Percentiles rank a stretch among this genome's conserved stretches.
phyloP scores from a whole-genome alignment of 148 eudicot genomes.

The Nyssa sinensis region DNA sequence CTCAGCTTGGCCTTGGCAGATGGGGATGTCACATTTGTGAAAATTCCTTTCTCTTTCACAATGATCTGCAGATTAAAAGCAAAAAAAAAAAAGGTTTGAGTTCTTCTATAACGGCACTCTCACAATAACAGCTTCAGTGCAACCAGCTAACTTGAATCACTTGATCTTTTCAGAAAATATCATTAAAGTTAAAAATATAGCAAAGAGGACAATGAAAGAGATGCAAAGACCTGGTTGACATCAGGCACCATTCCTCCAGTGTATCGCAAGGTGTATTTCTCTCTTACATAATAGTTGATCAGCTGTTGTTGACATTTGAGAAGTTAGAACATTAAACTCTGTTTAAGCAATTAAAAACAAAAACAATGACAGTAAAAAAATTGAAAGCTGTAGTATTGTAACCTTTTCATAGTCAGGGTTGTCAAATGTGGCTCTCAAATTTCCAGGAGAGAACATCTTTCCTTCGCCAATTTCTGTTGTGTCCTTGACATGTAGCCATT shows the following conservation, averaged over 20 bases:
- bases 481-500: slow-evolving; percentile 97
- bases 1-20: slow-evolving; percentile 91
- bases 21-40: slow-evolving; percentile 96
- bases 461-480: slow-evolving; percentile 92
- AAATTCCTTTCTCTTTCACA: slow-evolving; percentile 96
- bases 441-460: slow-evolving; percentile 96
- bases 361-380: background rate
- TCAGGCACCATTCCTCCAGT: slow-evolving; percentile 99
- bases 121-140: too few species aligned
- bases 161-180: background rate
- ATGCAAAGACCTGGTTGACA: slow-evolving; percentile 80
- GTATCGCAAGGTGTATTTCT: slow-evolving; percentile 98
- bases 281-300: slow-evolving; percentile 79
- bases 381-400: background rate
- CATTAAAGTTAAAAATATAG: background rate
- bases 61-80: slow-evolving; percentile 57
- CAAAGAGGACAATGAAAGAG: background rate
- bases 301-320: slow-evolving; percentile 41
- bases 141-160: background rate
- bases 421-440: slow-evolving; percentile 91
- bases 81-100: background rate
- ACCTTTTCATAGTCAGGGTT: slow-evolving; percentile 91
- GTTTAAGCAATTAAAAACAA: too few species aligned
- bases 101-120: too few species aligned
- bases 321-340: background rate